Evolutionary conservation across 495 filamentous ascomycete species (phyloP).

Genomic region (Trichocladium uniseriatum): DNA sequence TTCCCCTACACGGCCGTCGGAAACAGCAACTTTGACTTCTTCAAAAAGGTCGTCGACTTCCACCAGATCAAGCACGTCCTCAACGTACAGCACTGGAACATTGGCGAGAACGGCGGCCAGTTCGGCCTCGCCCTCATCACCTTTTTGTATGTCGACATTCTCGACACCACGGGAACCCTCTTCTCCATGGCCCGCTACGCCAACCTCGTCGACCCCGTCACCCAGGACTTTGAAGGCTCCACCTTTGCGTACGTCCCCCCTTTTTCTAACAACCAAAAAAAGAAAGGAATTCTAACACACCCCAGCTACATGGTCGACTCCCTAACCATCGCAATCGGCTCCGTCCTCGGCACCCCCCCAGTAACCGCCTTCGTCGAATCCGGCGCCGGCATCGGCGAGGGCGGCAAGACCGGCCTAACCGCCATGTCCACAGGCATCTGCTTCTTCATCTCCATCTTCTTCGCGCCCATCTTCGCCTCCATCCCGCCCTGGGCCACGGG

Average conservation of each 20-base stretch:
- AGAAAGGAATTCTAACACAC: too few species aligned
- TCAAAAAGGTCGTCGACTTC: slow-evolving; percentile 73
- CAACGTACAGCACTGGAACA: slow-evolving; percentile 57
- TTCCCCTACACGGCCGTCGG: slow-evolving; percentile 64
- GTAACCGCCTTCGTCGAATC: slow-evolving; percentile 79
- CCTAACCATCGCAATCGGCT: slow-evolving; percentile 65
- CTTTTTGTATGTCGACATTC: slow-evolving; percentile 78
- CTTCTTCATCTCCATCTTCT: slow-evolving; percentile 82
- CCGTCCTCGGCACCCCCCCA: slow-evolving; percentile 62
- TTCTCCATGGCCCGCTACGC: slow-evolving; percentile 79
- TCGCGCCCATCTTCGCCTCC: slow-evolving; percentile 75
- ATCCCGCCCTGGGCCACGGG: slow-evolving; percentile 81
- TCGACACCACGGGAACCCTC: slow-evolving; percentile 66
- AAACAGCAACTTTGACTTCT: slow-evolving; percentile 64
- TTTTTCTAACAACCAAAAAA: not conserved
- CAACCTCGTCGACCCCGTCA: slow-evolving; percentile 60
- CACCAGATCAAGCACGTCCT: slow-evolving; percentile 60
- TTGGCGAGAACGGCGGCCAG: slow-evolving; percentile 51
- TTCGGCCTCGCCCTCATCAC: slow-evolving; percentile 74
- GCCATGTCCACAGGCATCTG: slow-evolving; percentile 66
- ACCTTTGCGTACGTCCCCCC: slow-evolving; percentile 45
- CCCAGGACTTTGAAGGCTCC: slow-evolving; percentile 70
- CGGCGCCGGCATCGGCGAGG: slow-evolving; percentile 76
- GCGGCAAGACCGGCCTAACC: slow-evolving; percentile 71
- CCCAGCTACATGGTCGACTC: slow-evolving; percentile 62